Evolutionary conservation across 2,329 filamentous ascomycete species (phyloP).

Genomic region (Plenodomus biglobosus): DNA sequence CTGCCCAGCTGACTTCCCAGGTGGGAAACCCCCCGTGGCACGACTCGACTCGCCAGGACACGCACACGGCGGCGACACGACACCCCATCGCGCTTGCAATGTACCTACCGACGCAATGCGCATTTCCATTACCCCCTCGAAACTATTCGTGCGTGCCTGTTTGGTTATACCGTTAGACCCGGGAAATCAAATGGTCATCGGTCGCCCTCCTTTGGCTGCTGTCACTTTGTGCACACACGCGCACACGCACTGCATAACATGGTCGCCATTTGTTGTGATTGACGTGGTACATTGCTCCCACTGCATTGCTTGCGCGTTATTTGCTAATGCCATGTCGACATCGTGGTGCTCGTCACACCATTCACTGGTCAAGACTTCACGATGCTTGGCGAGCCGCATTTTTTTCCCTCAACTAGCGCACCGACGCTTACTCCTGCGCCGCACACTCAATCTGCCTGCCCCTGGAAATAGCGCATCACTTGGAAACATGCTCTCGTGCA

Average conservation of each 20-base stretch:
- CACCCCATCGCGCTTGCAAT: not conserved
- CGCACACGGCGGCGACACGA: too few species aligned
- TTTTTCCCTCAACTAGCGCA: not conserved
- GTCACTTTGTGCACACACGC: not conserved
- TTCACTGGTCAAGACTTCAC: conserved; percentile 25
- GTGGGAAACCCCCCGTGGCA: not conserved
- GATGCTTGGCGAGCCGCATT: conserved; percentile 19
- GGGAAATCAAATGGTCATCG: not conserved
- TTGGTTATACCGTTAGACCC: not conserved
- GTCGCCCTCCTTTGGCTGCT: too few species aligned
- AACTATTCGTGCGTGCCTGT: not conserved
- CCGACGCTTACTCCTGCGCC: not conserved
- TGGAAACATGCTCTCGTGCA: not conserved
- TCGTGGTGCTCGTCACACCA: conserved; percentile 20
- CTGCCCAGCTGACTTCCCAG: not conserved
- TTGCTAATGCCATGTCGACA: not conserved
- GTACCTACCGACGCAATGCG: not conserved
- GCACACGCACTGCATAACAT: conserved; percentile 8
- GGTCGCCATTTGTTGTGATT: conserved; percentile 25
- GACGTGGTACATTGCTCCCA: conserved; percentile 16
- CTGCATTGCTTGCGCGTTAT: conserved; percentile 1
- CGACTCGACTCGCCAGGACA: too few species aligned
- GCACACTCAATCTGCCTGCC: conserved; percentile 1
- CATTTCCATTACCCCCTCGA: not conserved
- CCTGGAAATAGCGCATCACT: not conserved